These are phyloP conservation scores for Schizochytrium sp. DNA, from an alignment of 108 stramenopile genomes.

Conservation along the genomic window DNA sequence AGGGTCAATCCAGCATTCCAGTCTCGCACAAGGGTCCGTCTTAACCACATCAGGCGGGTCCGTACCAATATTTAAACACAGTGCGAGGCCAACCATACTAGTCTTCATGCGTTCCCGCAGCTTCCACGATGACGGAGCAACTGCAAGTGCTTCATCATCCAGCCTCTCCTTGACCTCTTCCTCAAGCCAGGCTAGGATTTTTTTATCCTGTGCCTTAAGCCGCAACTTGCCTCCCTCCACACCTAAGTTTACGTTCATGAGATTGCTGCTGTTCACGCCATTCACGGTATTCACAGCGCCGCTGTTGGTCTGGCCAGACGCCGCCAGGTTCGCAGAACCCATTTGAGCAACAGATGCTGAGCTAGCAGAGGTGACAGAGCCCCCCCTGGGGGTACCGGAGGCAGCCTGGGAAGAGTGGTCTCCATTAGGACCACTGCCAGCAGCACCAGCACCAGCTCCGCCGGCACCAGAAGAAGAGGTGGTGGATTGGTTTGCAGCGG, in stretches of 20 bases:
- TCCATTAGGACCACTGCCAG: neutral
- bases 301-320: no score
- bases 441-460: neutral
- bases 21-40: slow-evolving; percentile 87
- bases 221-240: slow-evolving; percentile 11
- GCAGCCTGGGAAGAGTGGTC: neutral
- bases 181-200: neutral
- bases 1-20: slow-evolving; percentile 97
- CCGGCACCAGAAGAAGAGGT: neutral
- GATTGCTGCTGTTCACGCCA: no score
- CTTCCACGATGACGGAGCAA: slow-evolving; percentile 45
- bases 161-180: slow-evolving; percentile 58
- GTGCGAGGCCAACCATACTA: slow-evolving; percentile 88
- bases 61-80: slow-evolving; percentile 95
- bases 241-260: neutral
- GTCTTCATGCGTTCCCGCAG: slow-evolving; percentile 72
- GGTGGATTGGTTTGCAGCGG: no score
- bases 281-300: no score
- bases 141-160: slow-evolving; percentile 48
- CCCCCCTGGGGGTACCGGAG: no score
- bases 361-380: no score
- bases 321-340: no score
- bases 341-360: no score
- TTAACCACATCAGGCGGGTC: slow-evolving; percentile 94
- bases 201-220: neutral